A percentile compares a stretch with the other conserved stretches of the same genome.
Evolutionary conservation across 2,329 filamentous ascomycete species (phyloP).

Genomic region (Fusarium pilosicola): DNA sequence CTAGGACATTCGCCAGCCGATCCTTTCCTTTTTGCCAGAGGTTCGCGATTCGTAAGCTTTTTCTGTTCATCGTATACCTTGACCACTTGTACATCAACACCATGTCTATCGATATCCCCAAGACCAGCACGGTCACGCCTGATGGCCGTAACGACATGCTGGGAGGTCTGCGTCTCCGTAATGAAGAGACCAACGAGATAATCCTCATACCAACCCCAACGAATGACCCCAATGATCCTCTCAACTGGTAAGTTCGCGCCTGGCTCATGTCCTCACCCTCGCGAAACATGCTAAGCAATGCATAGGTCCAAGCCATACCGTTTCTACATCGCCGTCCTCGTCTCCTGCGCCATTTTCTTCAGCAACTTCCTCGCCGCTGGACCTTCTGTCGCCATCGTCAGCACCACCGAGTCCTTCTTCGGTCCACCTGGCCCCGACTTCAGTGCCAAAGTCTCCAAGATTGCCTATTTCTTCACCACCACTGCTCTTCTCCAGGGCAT

Average conservation of each 20-base stretch:
- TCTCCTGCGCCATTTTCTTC: conserved; percentile 64
- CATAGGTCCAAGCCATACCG: conserved; percentile 57
- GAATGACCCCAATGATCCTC: conserved; percentile 43
- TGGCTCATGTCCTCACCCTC: rapidly evolving
- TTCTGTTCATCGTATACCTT: background rate
- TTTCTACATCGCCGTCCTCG: conserved; percentile 59
- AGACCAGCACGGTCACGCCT: background rate
- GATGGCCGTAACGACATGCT: background rate
- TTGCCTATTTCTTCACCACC: conserved; percentile 64
- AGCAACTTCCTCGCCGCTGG: conserved; percentile 68
- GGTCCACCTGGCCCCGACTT: conserved; percentile 46
- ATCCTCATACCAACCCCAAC: conserved; percentile 33
- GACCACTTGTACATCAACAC: background rate
- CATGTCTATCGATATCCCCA: background rate
- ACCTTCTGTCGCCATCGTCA: conserved; percentile 61
- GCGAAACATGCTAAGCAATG: rapidly evolving
- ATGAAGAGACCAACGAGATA: conserved; percentile 15
- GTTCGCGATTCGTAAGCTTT: background rate
- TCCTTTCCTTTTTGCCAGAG: too few relatives aligned
- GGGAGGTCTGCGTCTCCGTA: background rate
- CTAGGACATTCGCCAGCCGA: too few relatives aligned
- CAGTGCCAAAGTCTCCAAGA: conserved; percentile 51
- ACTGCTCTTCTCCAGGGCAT: conserved; percentile 54
- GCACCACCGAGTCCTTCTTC: conserved; percentile 59
- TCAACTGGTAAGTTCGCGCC: background rate